Evolutionary conservation across 2,329 filamentous ascomycete species (phyloP), one percentile per base, ranked within the genome.

Genomic region (Epichloe scottii): DNA sequence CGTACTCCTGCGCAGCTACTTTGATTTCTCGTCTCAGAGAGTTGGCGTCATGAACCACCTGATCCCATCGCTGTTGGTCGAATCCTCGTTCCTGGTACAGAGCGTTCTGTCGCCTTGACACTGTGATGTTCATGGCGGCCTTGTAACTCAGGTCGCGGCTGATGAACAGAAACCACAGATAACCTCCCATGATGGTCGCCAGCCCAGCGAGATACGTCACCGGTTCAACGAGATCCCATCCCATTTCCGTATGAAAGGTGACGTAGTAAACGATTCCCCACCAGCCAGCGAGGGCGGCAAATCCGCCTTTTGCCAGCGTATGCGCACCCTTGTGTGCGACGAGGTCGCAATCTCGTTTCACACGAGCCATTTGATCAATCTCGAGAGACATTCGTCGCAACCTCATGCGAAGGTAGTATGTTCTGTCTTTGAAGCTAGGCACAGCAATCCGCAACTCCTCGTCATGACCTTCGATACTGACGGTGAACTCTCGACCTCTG

Each of bases 121-220:
- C 85, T 6, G 90, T 95, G 50, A 94, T 77, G 64, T 94, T 90
- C 70, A 95, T 81, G 30, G 90, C 89, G 2, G 84, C 84, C 58
- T 86, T 84, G 71, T 95, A 95, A 56, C 81, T 87, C 11, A 95
- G 82, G 67, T 95, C 89, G 19, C 87, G 81, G 68, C 90, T 94
- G 71, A 95, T 87, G 68, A 90, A 95, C 12, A 95, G 71, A 65
- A 96, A 95, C 88, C 89, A 96, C 50, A 95, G 73, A 62, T 96
- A 96, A 57, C 89, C 90, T 7, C 84, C 84, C 71, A 95, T 94
- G 61, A 95, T 80, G 12, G 86, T 89, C 0, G 83, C 81, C 56
- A 96, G 73, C n/a, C 89, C 87, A 2, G 87, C 89, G 15, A 95
- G 79, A 62, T 95, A 95, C 35, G 89, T 95, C 2, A 95, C 81